Percentiles rank a stretch among this genome's conserved stretches.
phyloP scores from a whole-genome alignment of 371 early-diverging fungal genomes.

The Chytridiales sp. region DNA sequence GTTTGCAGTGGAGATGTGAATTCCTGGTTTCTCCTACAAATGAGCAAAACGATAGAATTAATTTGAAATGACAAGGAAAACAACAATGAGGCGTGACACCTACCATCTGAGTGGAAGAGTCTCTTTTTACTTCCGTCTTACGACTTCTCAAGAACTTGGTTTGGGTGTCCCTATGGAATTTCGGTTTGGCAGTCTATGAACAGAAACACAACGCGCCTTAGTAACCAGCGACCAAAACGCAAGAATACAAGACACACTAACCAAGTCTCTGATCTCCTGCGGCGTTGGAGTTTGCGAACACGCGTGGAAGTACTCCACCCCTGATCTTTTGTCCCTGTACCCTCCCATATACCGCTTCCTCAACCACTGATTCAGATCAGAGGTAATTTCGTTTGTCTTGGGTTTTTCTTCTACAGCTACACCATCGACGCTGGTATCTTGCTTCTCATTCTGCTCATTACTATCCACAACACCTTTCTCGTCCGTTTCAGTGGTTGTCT shows the following conservation, averaged over 20 bases:
- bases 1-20: constrained; percentile 30
- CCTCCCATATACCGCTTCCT: constrained; percentile 53
- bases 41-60: neutral
- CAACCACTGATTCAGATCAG: constrained; percentile 36
- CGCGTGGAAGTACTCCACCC: constrained; percentile 49
- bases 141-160: constrained; percentile 46
- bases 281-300: constrained; percentile 51
- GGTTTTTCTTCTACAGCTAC: neutral
- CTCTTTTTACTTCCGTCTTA: constrained; percentile 32
- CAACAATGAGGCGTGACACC: neutral
- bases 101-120: constrained; percentile 56
- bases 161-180: constrained; percentile 51
- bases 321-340: constrained; percentile 36
- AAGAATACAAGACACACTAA: constrained; percentile 10
- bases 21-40: constrained; percentile 36
- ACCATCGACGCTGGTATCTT: neutral
- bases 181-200: constrained; percentile 29
- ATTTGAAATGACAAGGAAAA: neutral
- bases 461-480: too few species aligned
- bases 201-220: neutral
- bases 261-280: constrained; percentile 48
- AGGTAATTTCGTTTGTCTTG: neutral
- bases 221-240: neutral
- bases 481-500: too few species aligned
- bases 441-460: too few species aligned